Conservation (phyloP, 2,329 filamentous ascomycete species). For the Colletotrichum abscissum region DNA sequence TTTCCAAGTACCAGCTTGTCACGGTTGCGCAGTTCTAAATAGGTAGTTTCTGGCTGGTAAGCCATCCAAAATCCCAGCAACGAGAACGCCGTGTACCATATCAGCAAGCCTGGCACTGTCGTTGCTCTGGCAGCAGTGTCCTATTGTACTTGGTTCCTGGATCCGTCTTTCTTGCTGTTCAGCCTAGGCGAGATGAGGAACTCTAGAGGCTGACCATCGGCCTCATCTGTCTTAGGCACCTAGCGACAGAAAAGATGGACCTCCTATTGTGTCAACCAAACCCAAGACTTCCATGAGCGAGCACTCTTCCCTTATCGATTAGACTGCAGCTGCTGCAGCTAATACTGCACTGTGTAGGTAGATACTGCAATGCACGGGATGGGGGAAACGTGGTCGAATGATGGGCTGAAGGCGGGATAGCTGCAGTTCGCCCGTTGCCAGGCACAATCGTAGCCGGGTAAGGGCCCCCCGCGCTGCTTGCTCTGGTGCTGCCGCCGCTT, state of each 20-base stretch:
- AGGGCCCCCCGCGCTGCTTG: not conserved
- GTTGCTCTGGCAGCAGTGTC: constrained; percentile 14
- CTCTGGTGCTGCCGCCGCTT: not conserved
- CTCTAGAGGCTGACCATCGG: not conserved
- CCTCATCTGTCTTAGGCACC: not conserved
- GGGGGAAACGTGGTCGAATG: constrained; percentile 1
- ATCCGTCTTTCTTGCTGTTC: not conserved
- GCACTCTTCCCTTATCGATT: not conserved
- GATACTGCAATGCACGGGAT: not conserved
- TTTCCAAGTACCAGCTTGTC: no score
- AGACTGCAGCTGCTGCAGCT: not conserved
- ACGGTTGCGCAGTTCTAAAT: no score
- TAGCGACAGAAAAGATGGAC: no score
- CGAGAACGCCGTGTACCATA: not conserved
- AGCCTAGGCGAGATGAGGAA: not conserved
- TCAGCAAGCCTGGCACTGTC: not conserved
- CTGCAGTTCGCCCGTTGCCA: constrained; percentile 33
- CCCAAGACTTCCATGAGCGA: no score
- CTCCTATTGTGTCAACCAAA: no score
- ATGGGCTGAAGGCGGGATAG: constrained; percentile 32
- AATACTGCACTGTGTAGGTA: not conserved
- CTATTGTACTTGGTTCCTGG: not conserved
- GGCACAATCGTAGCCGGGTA: not conserved
- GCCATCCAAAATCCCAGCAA: not conserved
- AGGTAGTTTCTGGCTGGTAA: not conserved